Base-by-base conservation (phyloP, 1,139 yeast species). In the Blastobotrys arbuscula region DNA sequence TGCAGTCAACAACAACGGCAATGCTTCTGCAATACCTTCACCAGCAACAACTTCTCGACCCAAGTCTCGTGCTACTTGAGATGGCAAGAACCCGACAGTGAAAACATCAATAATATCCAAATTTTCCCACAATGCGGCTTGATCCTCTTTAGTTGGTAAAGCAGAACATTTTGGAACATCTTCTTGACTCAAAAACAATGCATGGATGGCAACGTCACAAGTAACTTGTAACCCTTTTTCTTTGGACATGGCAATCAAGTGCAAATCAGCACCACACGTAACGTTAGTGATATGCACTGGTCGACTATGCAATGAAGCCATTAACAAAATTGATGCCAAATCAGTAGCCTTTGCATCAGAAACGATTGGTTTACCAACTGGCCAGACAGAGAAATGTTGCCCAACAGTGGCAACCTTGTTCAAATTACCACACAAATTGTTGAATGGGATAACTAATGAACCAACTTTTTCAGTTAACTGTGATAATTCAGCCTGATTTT, bases 321-420 rank as follows among this genome's bases (percentile, higher is more conserved):
- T 75, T 64, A 92, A 77, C 65, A 92, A 73, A 47, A 90, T 84
- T 5, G 96, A 85, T 19, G 98, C 97, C 62, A 92, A 76, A 63
- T 88, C 94, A 41, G 97, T 86, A 26, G 94, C 82, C 66, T 81
- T 82, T 43, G 97, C 97, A 69, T 92, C 97, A 43, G 96, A 88
- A 57, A 90, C 77, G 55, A 92, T 85, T 54, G 95, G 94, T 73
- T 88, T 89, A 63, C 70, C 69, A 48, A 76, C 74, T 48, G 96
- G 96, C 97, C 97, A 90, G 41, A 80, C 72, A 55, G 82, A 79
- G 59, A 89, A 82, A 60, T 88, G 94, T 38, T 84, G 77, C 36
- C 95, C 81, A 44, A 88, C 82, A 31, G 84, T 75, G 21, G 90
- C 77, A 48, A 90, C 87, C 62, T 83, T 84, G 58, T 79, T 76